These are phyloP conservation scores for Alternaria burnsii DNA, from an alignment of 2,329 filamentous ascomycete species.

Conservation along the genomic window DNA sequence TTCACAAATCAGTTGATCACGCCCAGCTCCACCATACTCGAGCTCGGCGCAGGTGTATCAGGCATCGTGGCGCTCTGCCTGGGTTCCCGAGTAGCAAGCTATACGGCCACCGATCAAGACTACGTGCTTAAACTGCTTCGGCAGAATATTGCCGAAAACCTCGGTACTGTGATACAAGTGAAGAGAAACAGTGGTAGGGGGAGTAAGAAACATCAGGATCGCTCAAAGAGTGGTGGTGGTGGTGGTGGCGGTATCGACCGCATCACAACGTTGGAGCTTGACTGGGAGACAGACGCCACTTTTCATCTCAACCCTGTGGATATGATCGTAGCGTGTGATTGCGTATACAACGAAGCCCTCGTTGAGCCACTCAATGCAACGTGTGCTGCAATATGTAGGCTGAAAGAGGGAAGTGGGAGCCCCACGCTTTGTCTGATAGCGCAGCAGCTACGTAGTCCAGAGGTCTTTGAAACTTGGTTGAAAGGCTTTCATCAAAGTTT, in stretches of 20 bases:
- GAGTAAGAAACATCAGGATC: slow-evolving; percentile 35
- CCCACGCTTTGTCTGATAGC: slow-evolving; percentile 82
- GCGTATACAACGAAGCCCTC: slow-evolving; percentile 91
- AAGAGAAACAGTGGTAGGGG: slow-evolving; percentile 16
- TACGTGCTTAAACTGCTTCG: slow-evolving; percentile 83
- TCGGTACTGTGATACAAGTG: slow-evolving; percentile 19
- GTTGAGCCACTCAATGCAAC: slow-evolving; percentile 83
- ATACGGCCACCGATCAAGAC: slow-evolving; percentile 85
- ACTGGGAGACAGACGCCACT: slow-evolving; percentile 77
- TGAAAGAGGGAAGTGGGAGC: slow-evolving; percentile 54
- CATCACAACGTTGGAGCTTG: slow-evolving; percentile 59
- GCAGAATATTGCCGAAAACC: slow-evolving; percentile 76
- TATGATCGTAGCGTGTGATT: slow-evolving; percentile 84
- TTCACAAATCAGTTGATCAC: slow-evolving; percentile 64
- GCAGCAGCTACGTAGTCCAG: slow-evolving; percentile 85
- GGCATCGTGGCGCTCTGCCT: slow-evolving; percentile 78
- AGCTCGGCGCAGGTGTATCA: slow-evolving; percentile 89
- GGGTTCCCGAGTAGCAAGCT: slow-evolving; percentile 67
- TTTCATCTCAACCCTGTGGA: slow-evolving; percentile 67
- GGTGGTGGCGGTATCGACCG: slow-evolving; percentile 31
- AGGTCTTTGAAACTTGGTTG: slow-evolving; percentile 87
- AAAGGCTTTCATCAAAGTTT: slow-evolving; percentile 72
- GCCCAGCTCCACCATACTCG: slow-evolving; percentile 69
- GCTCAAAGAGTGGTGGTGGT: slow-evolving; percentile 1
- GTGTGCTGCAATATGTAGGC: slow-evolving; percentile 75